Conservation (phyloP, 2,329 filamentous ascomycete species). For the Mycosphaerelloides madeirae region DNA sequence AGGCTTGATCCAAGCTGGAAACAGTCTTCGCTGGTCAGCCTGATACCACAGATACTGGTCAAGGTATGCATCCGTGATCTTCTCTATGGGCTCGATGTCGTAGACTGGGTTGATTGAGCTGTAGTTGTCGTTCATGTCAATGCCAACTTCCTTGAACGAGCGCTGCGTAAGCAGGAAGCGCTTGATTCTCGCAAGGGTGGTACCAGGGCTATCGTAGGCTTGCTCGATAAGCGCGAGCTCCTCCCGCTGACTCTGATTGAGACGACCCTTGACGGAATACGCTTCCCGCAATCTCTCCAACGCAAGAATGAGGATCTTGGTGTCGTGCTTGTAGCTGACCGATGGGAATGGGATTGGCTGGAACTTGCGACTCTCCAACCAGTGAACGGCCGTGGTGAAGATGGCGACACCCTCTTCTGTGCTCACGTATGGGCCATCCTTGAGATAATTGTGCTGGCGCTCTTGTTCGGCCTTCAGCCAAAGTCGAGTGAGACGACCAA, state of each 20-base stretch:
- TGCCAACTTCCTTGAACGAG: slow-evolving; percentile 98
- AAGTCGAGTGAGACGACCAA: slow-evolving; percentile 85
- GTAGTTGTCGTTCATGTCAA: slow-evolving; percentile 99
- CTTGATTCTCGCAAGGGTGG: slow-evolving; percentile 93
- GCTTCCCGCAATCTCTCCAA: slow-evolving; percentile 89
- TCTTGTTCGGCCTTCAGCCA: slow-evolving; percentile 99
- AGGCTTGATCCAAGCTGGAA: slow-evolving; percentile 98
- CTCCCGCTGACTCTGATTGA: slow-evolving; percentile 97
- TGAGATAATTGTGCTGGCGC: slow-evolving; percentile 98
- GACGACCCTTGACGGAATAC: slow-evolving; percentile 92
- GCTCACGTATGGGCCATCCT: slow-evolving; percentile 96
- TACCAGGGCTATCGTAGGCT: slow-evolving; percentile 95
- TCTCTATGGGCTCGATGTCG: slow-evolving; percentile 97
- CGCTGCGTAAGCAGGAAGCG: slow-evolving; percentile 93
- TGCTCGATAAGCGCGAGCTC: slow-evolving; percentile 96
- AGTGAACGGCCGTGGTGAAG: slow-evolving; percentile 97
- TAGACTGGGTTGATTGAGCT: slow-evolving; percentile 98
- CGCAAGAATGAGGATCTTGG: slow-evolving; percentile 94
- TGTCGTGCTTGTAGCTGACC: slow-evolving; percentile 99
- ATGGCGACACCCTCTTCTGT: slow-evolving; percentile 98
- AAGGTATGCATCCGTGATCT: slow-evolving; percentile 97
- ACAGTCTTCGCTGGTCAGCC: slow-evolving; percentile 92
- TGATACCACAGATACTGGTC: slow-evolving; percentile 99
- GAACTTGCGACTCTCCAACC: slow-evolving; percentile 97
- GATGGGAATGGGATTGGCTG: slow-evolving; percentile 98